Evolutionary conservation across 2,329 filamentous ascomycete species (phyloP), one percentile per base, ranked within the genome.

Genomic region (Aspergillus vadensis): DNA sequence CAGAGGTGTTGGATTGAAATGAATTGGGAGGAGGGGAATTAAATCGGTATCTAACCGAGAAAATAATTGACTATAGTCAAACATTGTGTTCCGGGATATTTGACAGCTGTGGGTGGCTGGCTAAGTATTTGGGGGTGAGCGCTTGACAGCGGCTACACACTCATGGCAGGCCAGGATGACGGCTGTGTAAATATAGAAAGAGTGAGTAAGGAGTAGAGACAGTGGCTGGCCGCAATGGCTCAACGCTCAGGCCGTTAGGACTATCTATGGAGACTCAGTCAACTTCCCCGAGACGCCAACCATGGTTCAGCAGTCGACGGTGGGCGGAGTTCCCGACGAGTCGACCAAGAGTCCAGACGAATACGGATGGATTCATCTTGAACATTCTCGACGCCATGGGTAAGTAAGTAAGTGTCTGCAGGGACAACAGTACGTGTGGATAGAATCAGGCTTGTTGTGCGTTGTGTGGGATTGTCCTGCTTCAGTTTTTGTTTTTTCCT

Each of bases 171-270:
- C 17, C 9, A 21, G 17, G 19, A 21, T 36, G 32, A 36, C 32
- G 12, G 32, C 32, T 36, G 41, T 36, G 41, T 44, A 44, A 44
- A 44, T 44, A 23, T 44, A 23, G 41, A 8, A 44, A 36, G 10
- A 5, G 12, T 14, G 10, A 36, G 10, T 5, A 14, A 12, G 12
- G 12, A 36, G 30, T 14, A 36, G 32, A 14, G 1, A 36, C 32
- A 36, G 32, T 36, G 32, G 32, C 32, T 36, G 15, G n/a, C 17
- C 9, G 14, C 50, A 53, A 53, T 21, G 17, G 32, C n/a, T 41
- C 50, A 53, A 53, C 50, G 50, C 50, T 53, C 50, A 53, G 50
- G 50, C 50, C 50, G 50, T 53, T 53, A 53, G 12, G 5, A 44
- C 41, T 44, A 44, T 27, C 25, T 27, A 30, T 44, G 41, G 41